Conservation (phyloP, 1,139 yeast genomes). For the Candida buenavistaensis region DNA sequence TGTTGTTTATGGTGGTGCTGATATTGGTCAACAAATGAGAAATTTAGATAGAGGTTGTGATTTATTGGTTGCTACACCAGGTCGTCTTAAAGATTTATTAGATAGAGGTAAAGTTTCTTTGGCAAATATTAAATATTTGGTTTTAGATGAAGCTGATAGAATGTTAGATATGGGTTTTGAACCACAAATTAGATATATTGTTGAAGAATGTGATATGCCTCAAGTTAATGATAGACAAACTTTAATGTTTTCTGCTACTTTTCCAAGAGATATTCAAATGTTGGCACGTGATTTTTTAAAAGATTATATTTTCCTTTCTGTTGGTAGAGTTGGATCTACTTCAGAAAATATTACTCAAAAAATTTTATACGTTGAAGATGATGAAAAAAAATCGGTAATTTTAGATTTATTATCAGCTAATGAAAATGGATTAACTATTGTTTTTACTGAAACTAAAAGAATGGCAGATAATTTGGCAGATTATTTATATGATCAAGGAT, state of each 20-base stretch:
- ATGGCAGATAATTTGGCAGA: slow-evolving; percentile 97
- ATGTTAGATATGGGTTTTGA: slow-evolving; percentile 99
- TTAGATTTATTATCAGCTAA: slow-evolving; percentile 81
- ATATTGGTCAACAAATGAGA: slow-evolving; percentile 82
- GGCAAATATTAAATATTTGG: slow-evolving; percentile 87
- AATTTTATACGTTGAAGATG: slow-evolving; percentile 89
- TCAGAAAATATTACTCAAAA: slow-evolving; percentile 96
- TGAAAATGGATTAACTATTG: slow-evolving; percentile 83
- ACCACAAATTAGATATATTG: slow-evolving; percentile 98
- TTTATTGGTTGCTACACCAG: slow-evolving; percentile 95
- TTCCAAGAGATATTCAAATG: slow-evolving; percentile 96
- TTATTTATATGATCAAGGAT: slow-evolving; percentile 81
- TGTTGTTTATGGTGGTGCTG: slow-evolving; percentile 98
- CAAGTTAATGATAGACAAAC: slow-evolving; percentile 90
- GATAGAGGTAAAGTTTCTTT: slow-evolving; percentile 94
- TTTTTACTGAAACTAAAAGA: slow-evolving; percentile 97
- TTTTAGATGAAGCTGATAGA: slow-evolving; percentile 98
- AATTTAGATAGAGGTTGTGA: slow-evolving; percentile 94
- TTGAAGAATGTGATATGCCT: slow-evolving; percentile 98
- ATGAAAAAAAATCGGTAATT: slow-evolving; percentile 88
- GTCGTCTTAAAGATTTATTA: slow-evolving; percentile 93
- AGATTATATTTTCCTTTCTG: slow-evolving; percentile 93
- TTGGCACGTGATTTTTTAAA: slow-evolving; percentile 96
- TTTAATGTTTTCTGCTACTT: slow-evolving; percentile 96
- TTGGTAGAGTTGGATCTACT: slow-evolving; percentile 98